Percentiles rank a stretch among this genome's conserved stretches.
phyloP scores from a whole-genome alignment of 108 stramenopile species.

The Chaetoceros tenuissimus region DNA sequence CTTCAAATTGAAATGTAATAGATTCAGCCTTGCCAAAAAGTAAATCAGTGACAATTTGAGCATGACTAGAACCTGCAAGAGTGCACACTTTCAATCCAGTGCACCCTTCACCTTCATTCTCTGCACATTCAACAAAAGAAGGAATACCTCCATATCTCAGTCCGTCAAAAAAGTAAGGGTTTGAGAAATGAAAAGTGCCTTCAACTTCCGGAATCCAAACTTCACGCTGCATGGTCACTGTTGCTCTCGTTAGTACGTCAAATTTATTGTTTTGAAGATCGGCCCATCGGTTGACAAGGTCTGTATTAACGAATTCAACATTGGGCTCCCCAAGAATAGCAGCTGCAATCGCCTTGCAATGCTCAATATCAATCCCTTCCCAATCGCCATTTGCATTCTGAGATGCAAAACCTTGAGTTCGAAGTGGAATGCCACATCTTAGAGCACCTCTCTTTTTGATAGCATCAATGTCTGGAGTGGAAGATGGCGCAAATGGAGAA shows the following conservation, averaged over 20 bases:
- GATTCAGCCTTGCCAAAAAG: too few relatives aligned
- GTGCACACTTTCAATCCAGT: too few relatives aligned
- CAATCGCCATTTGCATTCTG: not conserved
- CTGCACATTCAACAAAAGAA: slow-evolving; percentile 25
- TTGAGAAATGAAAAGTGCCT: slow-evolving; percentile 17
- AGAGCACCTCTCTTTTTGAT: slow-evolving; percentile 12
- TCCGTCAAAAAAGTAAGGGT: slow-evolving; percentile 34
- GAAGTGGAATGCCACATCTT: slow-evolving; percentile 10
- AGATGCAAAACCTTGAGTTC: slow-evolving; percentile 9
- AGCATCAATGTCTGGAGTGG: too few relatives aligned
- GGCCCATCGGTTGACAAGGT: not conserved
- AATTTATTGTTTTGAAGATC: not conserved
- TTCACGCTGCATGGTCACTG: slow-evolving; percentile 27
- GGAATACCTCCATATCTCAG: slow-evolving; percentile 23
- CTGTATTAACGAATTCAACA: not conserved
- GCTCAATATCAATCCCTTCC: slow-evolving; percentile 12
- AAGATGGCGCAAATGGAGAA: too few relatives aligned
- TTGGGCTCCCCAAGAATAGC: slow-evolving; percentile 9
- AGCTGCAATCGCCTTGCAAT: slow-evolving; percentile 17
- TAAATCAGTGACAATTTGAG: too few relatives aligned
- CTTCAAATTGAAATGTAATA: too few relatives aligned
- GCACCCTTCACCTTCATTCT: slow-evolving; percentile 12
- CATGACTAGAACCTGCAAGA: too few relatives aligned
- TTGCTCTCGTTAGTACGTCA: slow-evolving; percentile 9
- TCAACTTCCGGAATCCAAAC: slow-evolving; percentile 13